Evolutionary conservation across 148 eudicot genomes (phyloP), one percentile per base, ranked within the genome.

Genomic region (Cornus kousa): DNA sequence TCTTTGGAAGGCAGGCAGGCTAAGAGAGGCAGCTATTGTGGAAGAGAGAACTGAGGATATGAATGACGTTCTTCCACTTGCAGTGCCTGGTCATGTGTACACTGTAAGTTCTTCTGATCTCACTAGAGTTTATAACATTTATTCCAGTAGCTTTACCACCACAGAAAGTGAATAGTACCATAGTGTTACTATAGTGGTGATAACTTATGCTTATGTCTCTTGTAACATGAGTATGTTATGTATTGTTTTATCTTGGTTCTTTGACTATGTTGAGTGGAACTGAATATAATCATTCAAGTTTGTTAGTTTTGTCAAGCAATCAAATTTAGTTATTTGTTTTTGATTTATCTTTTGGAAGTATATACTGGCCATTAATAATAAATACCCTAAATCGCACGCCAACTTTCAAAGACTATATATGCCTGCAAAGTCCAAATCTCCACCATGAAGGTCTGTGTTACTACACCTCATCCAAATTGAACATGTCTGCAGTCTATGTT

Each of bases 1-100:
- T 79, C 90, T 96, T 10, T 96, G 97, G 99, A 90, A 87, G 76
- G 97, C 91, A 85, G 92, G 97, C n/a, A 91, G 89, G 83, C 86
- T 93, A 3, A 86, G 91, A 74, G 99, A 96, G 87, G 97, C 97
- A 35, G 92, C 95, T 62, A 68, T 79, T 17, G 91, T 92, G 14
- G 97, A 96, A 87, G 94, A 91, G 77, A 87, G 77, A 55, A 87
- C 85, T 81, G 88, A 86, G 82, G 86, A 78, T 72, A 79, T 77
- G 39, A 80, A 82, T 74, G 74, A 79, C 75, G 79, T 31, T 73
- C 86, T 86, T 74, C 91, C 92, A 76, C 87, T 78, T 82, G 88
- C 86, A 71, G 84, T 87, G 64, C 82, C 87, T 43, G 86, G 91
- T 72, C 91, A 84, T 67, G 80, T 87, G 78, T 88, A 82, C 84